Conservation (phyloP, 2,329 filamentous ascomycete genomes). For the Talaromyces pinophilus region DNA sequence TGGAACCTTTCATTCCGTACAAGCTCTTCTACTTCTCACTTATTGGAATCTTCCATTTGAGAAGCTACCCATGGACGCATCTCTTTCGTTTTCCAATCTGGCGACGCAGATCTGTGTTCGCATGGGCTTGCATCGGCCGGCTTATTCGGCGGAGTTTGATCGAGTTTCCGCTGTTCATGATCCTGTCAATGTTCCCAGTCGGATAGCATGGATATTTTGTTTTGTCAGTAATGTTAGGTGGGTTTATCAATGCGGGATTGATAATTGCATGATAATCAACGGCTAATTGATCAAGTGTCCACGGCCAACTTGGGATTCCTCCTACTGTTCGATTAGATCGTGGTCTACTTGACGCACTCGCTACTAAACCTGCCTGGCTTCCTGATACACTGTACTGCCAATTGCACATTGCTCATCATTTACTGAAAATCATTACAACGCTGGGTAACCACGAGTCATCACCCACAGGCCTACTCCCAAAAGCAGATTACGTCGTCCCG, state of each 20-base stretch:
- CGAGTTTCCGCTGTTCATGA: background rate
- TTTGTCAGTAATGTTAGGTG: slow-evolving; percentile 23
- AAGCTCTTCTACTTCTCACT: slow-evolving; percentile 23
- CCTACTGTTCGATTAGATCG: slow-evolving; percentile 22
- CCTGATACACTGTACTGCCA: slow-evolving; percentile 22
- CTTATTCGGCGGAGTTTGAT: slow-evolving; percentile 19
- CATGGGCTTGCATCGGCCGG: slow-evolving; percentile 21
- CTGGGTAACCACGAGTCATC: slow-evolving; percentile 11
- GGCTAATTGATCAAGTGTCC: slow-evolving; percentile 8
- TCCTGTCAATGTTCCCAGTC: slow-evolving; percentile 7
- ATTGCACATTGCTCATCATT: slow-evolving; percentile 19
- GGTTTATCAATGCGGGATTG: background rate
- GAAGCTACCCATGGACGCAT: slow-evolving; percentile 21
- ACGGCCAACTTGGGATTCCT: slow-evolving; percentile 22
- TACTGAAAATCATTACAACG: slow-evolving; percentile 14
- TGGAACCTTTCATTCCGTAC: slow-evolving; percentile 15
- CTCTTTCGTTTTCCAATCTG: slow-evolving; percentile 16
- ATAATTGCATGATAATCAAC: no score
- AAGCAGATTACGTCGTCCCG: background rate
- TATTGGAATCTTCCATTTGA: slow-evolving; percentile 24
- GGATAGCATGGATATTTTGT: slow-evolving; percentile 22
- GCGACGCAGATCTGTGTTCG: slow-evolving; percentile 22
- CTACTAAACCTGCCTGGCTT: slow-evolving; percentile 21
- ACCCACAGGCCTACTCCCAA: background rate
- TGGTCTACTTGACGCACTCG: slow-evolving; percentile 20